Percentiles rank a stretch among this genome's conserved stretches.
Conservation (phyloP, 768 basidiomycete genomes). For the Mycena venus region DNA sequence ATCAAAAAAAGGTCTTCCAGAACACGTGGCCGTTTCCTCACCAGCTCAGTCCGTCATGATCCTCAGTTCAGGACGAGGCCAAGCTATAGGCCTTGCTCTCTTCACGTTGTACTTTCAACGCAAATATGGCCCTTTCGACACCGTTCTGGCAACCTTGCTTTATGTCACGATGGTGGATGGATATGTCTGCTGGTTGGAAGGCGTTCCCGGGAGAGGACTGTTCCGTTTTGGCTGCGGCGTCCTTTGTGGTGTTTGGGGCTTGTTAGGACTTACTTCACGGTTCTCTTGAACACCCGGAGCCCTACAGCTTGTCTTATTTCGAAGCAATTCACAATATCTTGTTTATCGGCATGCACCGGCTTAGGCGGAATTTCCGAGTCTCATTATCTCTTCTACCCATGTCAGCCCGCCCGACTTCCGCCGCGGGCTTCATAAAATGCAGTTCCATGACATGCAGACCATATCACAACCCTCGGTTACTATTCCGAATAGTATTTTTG, state of each 20-base stretch:
- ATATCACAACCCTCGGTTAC: neutral
- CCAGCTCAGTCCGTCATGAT: neutral
- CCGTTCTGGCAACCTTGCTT: neutral
- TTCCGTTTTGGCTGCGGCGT: neutral
- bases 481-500: neutral
- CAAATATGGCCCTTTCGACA: neutral
- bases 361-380: no score
- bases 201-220: neutral
- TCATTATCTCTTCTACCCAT: neutral
- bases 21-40: neutral
- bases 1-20: neutral
- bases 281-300: neutral
- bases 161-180: neutral
- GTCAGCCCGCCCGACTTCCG: neutral
- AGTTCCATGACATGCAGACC: neutral
- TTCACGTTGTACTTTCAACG: neutral
- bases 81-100: neutral
- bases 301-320: no score
- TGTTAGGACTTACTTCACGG: neutral
- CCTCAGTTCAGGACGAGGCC: neutral
- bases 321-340: neutral
- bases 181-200: neutral
- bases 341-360: neutral
- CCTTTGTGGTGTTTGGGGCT: neutral
- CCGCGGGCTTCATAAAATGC: neutral